phyloP scores from a whole-genome alignment of 2,329 filamentous ascomycete species.

The Pestalotiopsis sp. region DNA sequence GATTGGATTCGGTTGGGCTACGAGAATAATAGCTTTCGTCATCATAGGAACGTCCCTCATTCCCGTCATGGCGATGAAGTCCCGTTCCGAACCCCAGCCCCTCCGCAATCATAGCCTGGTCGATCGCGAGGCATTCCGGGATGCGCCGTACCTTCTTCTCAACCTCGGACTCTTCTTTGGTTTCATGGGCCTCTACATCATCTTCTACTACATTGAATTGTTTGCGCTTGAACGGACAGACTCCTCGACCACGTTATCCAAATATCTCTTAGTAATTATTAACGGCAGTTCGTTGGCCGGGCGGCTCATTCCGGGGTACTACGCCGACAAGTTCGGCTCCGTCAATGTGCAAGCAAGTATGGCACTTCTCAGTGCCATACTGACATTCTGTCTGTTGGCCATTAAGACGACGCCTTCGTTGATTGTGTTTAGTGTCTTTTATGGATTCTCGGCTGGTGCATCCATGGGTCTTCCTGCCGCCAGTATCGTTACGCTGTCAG shows the following conservation, averaged over 20 bases:
- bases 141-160: slow-evolving; percentile 32
- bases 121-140: slow-evolving; percentile 30
- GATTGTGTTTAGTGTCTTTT: slow-evolving; percentile 34
- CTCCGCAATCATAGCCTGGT: slow-evolving; percentile 25
- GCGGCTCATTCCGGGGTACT: slow-evolving; percentile 38
- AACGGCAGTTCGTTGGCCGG: slow-evolving; percentile 40
- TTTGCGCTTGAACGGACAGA: slow-evolving; percentile 19
- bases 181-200: slow-evolving; percentile 39
- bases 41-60: slow-evolving; percentile 31
- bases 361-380: slow-evolving; percentile 26
- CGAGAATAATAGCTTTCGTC: slow-evolving; percentile 44
- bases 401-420: slow-evolving; percentile 27
- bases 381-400: slow-evolving; percentile 35
- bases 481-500: slow-evolving; percentile 25
- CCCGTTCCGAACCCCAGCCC: slow-evolving; percentile 23
- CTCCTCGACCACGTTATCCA: slow-evolving; percentile 17
- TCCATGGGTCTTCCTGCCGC: slow-evolving; percentile 35
- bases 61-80: slow-evolving; percentile 30
- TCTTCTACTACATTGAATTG: slow-evolving; percentile 36
- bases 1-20: slow-evolving; percentile 56
- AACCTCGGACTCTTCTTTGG: slow-evolving; percentile 27
- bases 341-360: slow-evolving; percentile 32
- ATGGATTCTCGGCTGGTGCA: slow-evolving; percentile 37
- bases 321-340: slow-evolving; percentile 34
- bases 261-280: slow-evolving; percentile 37